Percentiles rank a stretch among this genome's conserved stretches.
Evolutionary conservation across 345 rosid species (phyloP).

Genomic region (Anacardium occidentale): DNA sequence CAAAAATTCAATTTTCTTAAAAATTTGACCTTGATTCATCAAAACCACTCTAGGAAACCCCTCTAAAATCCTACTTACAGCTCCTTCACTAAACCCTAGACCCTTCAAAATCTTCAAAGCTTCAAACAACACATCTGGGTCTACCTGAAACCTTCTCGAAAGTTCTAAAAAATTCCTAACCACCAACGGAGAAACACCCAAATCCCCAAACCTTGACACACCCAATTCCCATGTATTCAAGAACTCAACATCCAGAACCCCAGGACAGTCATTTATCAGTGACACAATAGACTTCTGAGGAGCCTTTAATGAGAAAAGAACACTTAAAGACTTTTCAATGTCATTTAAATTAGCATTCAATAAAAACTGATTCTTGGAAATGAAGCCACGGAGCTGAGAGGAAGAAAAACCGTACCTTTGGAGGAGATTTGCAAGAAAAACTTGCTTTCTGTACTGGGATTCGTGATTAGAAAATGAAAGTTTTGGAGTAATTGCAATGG

Average conservation of each 20-base stretch:
- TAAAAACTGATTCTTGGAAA: slow-evolving; percentile 39
- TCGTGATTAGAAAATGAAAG: slow-evolving; percentile 20
- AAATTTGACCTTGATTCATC: slow-evolving; percentile 46
- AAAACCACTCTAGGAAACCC: slow-evolving; percentile 49
- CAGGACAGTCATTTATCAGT: slow-evolving; percentile 59
- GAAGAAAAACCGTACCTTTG: slow-evolving; percentile 68
- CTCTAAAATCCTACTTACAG: slow-evolving; percentile 48
- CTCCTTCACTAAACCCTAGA: slow-evolving; percentile 57
- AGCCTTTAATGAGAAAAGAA: slow-evolving; percentile 53
- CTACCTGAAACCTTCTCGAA: slow-evolving; percentile 46
- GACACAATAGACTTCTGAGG: slow-evolving; percentile 53
- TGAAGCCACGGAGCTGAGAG: slow-evolving; percentile 47
- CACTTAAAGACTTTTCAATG: slow-evolving; percentile 49
- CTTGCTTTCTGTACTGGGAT: slow-evolving; percentile 41
- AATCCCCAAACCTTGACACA: slow-evolving; percentile 25
- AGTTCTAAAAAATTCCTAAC: slow-evolving; percentile 47
- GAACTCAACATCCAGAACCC: slow-evolving; percentile 54
- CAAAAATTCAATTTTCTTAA: slow-evolving; percentile 49
- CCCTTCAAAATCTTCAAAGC: slow-evolving; percentile 42
- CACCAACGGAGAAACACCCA: slow-evolving; percentile 35
- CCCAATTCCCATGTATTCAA: slow-evolving; percentile 56
- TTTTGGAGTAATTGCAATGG: neutral
- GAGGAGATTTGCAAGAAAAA: slow-evolving; percentile 59
- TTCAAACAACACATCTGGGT: slow-evolving; percentile 42
- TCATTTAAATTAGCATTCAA: slow-evolving; percentile 44